Evolutionary conservation across 2,329 filamentous ascomycete species (phyloP).

Genomic region (Fusarium nodosum): DNA sequence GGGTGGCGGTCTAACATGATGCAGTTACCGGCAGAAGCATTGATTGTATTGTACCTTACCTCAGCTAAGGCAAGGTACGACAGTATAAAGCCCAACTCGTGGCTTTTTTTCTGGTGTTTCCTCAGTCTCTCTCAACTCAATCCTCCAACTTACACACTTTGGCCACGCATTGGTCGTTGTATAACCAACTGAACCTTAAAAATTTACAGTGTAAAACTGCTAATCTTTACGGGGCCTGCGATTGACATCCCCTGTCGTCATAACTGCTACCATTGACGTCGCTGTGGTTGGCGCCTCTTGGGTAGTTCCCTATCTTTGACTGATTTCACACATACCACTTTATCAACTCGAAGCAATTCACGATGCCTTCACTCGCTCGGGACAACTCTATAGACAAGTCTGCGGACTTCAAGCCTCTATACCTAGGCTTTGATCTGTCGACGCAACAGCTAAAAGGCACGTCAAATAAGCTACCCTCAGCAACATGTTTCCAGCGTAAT

Average conservation of each 20-base stretch:
- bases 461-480: neutral
- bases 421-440: conserved; percentile 94
- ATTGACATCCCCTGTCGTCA: conserved; percentile 36
- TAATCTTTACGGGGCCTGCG: conserved; percentile 2
- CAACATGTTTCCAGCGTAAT: neutral
- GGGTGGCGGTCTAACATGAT: conserved; percentile 44
- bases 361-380: conserved; percentile 34
- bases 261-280: conserved; percentile 32
- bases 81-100: conserved; percentile 28
- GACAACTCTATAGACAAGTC: conserved; percentile 20
- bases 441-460: conserved; percentile 95
- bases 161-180: conserved; percentile 10
- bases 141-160: neutral
- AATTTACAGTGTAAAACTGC: conserved; percentile 3
- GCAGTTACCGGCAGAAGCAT: conserved; percentile 13
- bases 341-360: conserved; percentile 11
- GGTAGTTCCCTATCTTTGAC: conserved; percentile 10
- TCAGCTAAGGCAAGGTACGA: conserved; percentile 19
- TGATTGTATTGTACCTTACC: conserved; percentile 4
- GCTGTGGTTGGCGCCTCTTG: conserved; percentile 6
- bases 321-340: conserved; percentile 4
- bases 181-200: neutral
- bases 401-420: conserved; percentile 68
- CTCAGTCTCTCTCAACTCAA: conserved; percentile 15
- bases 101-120: conserved; percentile 35